A percentile compares a stretch with the other conserved stretches of the same genome.
These are phyloP conservation scores for Penicillium waksmanii DNA, from an alignment of 495 filamentous ascomycete genomes.

Conservation along the genomic window DNA sequence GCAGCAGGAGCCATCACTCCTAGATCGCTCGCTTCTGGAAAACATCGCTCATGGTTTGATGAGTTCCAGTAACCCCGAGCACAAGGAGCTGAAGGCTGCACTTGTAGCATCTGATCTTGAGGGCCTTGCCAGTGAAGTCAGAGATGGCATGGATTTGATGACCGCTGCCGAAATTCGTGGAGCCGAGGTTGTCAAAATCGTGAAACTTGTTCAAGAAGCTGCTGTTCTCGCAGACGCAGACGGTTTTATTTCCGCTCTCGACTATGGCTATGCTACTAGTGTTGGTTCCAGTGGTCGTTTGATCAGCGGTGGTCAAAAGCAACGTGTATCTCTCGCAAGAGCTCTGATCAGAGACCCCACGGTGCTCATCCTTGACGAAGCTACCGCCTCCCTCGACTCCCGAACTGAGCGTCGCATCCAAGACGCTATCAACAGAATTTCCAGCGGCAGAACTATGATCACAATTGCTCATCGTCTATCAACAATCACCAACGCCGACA, in stretches of 20 bases:
- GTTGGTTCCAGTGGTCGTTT: constrained; percentile 60
- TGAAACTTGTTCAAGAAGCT: constrained; percentile 42
- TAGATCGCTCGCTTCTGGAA: constrained; percentile 67
- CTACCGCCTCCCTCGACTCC: constrained; percentile 64
- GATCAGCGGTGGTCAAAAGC: constrained; percentile 67
- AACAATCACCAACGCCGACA: constrained; percentile 62
- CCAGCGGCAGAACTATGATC: constrained; percentile 50
- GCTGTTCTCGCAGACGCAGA: constrained; percentile 46
- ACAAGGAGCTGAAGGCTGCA: constrained; percentile 41
- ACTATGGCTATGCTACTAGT: constrained; percentile 54
- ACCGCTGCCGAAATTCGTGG: constrained; percentile 36
- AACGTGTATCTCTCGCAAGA: constrained; percentile 68
- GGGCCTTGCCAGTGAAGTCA: constrained; percentile 36
- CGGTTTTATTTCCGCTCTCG: constrained; percentile 50
- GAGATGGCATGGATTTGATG: constrained; percentile 40
- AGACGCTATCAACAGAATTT: constrained; percentile 49
- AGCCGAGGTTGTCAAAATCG: constrained; percentile 39
- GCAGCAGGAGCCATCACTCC: constrained; percentile 67
- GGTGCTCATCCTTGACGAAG: constrained; percentile 85
- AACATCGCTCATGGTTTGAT: constrained; percentile 70
- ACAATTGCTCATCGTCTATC: constrained; percentile 54
- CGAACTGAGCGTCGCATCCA: constrained; percentile 57
- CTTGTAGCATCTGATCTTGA: constrained; percentile 36
- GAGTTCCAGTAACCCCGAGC: constrained; percentile 53
- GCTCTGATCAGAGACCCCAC: constrained; percentile 76